These are phyloP conservation scores for Parastagonospora avenae DNA, from an alignment of 2,329 filamentous ascomycete genomes.

Conservation along the genomic window DNA sequence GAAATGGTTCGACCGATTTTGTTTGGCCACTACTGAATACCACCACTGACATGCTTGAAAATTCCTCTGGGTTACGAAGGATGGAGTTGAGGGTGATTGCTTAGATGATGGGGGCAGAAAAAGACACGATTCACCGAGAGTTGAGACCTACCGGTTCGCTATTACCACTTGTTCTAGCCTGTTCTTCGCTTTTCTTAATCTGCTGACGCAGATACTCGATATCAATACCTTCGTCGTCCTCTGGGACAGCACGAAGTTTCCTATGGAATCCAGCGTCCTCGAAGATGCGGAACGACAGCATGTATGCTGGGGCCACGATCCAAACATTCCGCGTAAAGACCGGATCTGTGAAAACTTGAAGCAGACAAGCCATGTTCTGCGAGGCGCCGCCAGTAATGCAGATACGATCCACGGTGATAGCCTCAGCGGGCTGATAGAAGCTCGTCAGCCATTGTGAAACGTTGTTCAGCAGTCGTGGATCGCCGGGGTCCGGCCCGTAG, in stretches of 20 bases:
- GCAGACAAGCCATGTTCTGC: slow-evolving; percentile 77
- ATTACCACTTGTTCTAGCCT: slow-evolving; percentile 45
- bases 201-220: slow-evolving; percentile 62
- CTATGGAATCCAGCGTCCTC: slow-evolving; percentile 75
- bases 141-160: slow-evolving; percentile 49
- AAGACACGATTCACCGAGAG: too few relatives aligned
- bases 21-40: too few relatives aligned
- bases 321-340: slow-evolving; percentile 75
- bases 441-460: slow-evolving; percentile 72
- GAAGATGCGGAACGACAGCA: slow-evolving; percentile 84
- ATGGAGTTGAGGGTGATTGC: neutral
- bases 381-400: slow-evolving; percentile 85
- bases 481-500: slow-evolving; percentile 79
- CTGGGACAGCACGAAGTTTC: slow-evolving; percentile 71
- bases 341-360: slow-evolving; percentile 82
- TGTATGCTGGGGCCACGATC: slow-evolving; percentile 82
- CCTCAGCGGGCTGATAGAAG: slow-evolving; percentile 60
- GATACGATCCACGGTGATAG: slow-evolving; percentile 64
- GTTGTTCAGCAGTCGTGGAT: slow-evolving; percentile 60
- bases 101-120: too few relatives aligned
- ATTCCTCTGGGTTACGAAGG: too few relatives aligned
- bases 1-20: too few relatives aligned
- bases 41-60: too few relatives aligned
- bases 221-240: slow-evolving; percentile 79
- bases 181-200: slow-evolving; percentile 57